A percentile compares a stretch with the other conserved stretches of the same genome.
phyloP scores from a whole-genome alignment of 345 rosid species.

The Aquilaria yunnanensis region DNA sequence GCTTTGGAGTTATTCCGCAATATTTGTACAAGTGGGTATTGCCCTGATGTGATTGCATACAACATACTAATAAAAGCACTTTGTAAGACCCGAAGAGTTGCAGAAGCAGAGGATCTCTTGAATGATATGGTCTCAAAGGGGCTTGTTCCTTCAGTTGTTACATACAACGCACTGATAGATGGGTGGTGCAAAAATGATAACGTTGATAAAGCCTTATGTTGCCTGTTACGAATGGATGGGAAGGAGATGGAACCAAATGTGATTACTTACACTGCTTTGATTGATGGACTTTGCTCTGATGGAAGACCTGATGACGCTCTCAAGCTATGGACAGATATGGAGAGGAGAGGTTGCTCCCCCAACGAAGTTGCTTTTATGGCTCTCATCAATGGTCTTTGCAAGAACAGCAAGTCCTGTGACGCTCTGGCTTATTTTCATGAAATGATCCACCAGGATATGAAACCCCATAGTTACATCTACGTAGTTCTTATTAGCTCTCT shows the following conservation, averaged over 20 bases:
- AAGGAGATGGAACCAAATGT: slow-evolving; percentile 61
- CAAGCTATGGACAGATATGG: slow-evolving; percentile 68
- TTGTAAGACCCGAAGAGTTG: slow-evolving; percentile 50
- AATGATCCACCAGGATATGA: slow-evolving; percentile 61
- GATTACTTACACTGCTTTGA: slow-evolving; percentile 61
- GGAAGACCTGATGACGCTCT: slow-evolving; percentile 77
- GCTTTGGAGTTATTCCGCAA: slow-evolving; percentile 60
- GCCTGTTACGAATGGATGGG: slow-evolving; percentile 44
- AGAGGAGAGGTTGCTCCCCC: slow-evolving; percentile 38
- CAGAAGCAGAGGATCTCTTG: slow-evolving; percentile 51
- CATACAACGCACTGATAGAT: slow-evolving; percentile 71
- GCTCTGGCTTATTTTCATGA: slow-evolving; percentile 51
- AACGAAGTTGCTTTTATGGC: slow-evolving; percentile 58
- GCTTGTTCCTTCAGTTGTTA: slow-evolving; percentile 64
- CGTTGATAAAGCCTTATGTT: slow-evolving; percentile 48
- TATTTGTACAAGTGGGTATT: slow-evolving; percentile 47
- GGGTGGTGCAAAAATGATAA: slow-evolving; percentile 75
- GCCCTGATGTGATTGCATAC: slow-evolving; percentile 79
- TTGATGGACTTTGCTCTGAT: slow-evolving; percentile 60
- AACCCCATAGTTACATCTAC: slow-evolving; percentile 60
- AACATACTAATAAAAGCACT: slow-evolving; percentile 71
- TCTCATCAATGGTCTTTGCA: slow-evolving; percentile 74
- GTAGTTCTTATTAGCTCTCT: slow-evolving; percentile 43
- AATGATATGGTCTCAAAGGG: slow-evolving; percentile 61
- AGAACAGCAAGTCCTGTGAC: slow-evolving; percentile 50